Evolutionary conservation across 2,329 filamentous ascomycete genomes (phyloP), one percentile per base, ranked within the genome.

Genomic region (Trichophaea hybrida): DNA sequence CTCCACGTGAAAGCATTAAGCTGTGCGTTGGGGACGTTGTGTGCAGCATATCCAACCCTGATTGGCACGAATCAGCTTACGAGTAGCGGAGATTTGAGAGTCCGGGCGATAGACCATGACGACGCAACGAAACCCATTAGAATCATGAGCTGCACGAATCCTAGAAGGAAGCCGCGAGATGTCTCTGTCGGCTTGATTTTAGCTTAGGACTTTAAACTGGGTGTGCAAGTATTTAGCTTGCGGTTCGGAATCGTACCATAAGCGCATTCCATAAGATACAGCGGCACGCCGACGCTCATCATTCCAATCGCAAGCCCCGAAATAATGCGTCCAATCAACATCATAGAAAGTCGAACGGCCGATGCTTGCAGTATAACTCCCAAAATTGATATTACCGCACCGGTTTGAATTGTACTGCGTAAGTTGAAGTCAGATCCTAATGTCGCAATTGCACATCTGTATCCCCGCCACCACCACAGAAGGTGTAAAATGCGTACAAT

Each of bases 251-350:
- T 24, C 50, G 6, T 53, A 53, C 50, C n/a, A 24, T 35, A 53
- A 13, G 75, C 65, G 55, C 79, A 77, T 68, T 84, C 81, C 8
- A 80, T 78, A 60, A 83, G 80, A 68, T 84, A 84, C 38, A 80
- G 76, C 2, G 81, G 81, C 1, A 83, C 77, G 1, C 77, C 78
- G 68, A 80, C 80, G 15, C 75, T 77, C 63, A 81, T 74, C n/a
- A 78, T 68, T 8, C 79, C 80, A 43, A 82, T 77, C 2, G 79
- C 79, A 67, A 79, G 75, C 5, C 80, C 79, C 38, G 77, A 78
- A 59, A 82, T 73, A 65, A 82, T 77, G 8, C 81, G 78, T 0
- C 81, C 79, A 5, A 76, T 74, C 57, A 75, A 74, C 68, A 76
- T 80, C 79, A 82, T 78, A 13, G 73, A 71, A n/a, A 80, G 71